These are phyloP conservation scores for Hypoxylon sp. DNA, from an alignment of 2,329 filamentous ascomycete genomes.

Conservation along the genomic window DNA sequence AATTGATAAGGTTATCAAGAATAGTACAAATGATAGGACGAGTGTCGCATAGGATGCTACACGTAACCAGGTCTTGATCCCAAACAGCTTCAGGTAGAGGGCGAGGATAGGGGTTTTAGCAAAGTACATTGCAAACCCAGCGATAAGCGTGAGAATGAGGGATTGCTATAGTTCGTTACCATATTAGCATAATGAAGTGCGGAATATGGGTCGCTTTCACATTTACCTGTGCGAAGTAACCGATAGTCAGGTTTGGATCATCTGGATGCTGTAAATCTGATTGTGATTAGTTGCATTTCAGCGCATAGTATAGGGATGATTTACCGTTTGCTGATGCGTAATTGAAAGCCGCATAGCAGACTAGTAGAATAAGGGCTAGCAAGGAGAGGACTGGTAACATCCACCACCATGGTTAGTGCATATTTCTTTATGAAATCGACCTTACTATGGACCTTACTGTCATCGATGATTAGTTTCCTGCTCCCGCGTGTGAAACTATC, in stretches of 20 bases:
- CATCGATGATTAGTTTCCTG: background rate
- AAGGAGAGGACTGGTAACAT: conserved; percentile 1
- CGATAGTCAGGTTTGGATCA: background rate
- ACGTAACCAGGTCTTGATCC: conserved; percentile 12
- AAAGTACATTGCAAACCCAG: conserved; percentile 12
- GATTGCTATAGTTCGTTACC: background rate
- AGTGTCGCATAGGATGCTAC: conserved; percentile 11
- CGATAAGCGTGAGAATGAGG: conserved; percentile 2
- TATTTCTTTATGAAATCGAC: background rate
- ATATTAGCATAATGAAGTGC: background rate
- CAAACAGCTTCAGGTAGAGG: background rate
- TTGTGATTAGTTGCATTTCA: background rate
- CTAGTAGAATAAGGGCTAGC: background rate
- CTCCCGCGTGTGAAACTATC: background rate
- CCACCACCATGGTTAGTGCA: background rate
- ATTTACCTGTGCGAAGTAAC: conserved; percentile 4
- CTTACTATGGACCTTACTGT: background rate
- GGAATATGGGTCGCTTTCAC: background rate
- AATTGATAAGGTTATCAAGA: background rate
- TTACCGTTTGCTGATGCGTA: conserved; percentile 1
- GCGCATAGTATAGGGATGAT: background rate
- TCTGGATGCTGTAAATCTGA: background rate
- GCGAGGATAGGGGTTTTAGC: conserved; percentile 11
- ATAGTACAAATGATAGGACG: background rate
- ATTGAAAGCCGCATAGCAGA: conserved; percentile 4